Conservation (phyloP, 768 basidiomycete genomes). For the Mycena indigotica region DNA sequence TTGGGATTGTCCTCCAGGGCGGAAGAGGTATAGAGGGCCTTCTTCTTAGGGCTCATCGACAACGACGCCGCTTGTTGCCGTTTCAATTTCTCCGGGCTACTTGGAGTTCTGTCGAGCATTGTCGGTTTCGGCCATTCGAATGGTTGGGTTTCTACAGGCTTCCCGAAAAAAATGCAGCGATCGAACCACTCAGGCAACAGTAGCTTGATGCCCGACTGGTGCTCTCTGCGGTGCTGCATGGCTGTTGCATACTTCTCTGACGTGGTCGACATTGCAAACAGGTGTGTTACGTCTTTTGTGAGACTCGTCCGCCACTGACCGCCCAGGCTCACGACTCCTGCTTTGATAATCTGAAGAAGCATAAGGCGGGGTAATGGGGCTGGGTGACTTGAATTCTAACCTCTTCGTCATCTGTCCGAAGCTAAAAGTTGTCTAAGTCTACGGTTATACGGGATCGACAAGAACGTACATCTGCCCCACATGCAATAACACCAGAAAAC, state of each 20-base stretch:
- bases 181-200: slow-evolving; percentile 94
- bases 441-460: neutral
- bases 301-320: slow-evolving; percentile 80
- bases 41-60: slow-evolving; percentile 38
- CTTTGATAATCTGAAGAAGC: slow-evolving; percentile 66
- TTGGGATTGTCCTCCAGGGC: slow-evolving; percentile 12
- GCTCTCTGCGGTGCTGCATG: slow-evolving; percentile 51
- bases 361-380: neutral
- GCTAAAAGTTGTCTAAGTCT: neutral
- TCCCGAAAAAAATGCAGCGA: slow-evolving; percentile 65
- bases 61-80: slow-evolving; percentile 33
- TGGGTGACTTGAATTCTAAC: neutral
- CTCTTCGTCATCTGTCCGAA: neutral
- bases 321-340: slow-evolving; percentile 73
- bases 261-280: slow-evolving; percentile 61
- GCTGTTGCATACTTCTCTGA: slow-evolving; percentile 58
- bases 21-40: slow-evolving; percentile 37
- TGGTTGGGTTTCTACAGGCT: slow-evolving; percentile 49
- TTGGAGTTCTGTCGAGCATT: slow-evolving; percentile 38
- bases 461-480: slow-evolving; percentile 61
- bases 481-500: slow-evolving; percentile 85
- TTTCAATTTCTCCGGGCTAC: slow-evolving; percentile 25
- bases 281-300: slow-evolving; percentile 85
- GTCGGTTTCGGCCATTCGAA: slow-evolving; percentile 79
- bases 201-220: slow-evolving; percentile 60